A percentile compares a stretch with the other conserved stretches of the same genome.
These are phyloP conservation scores for Uronychia setigera DNA, from an alignment of 73 alveolate species.

Conservation along the genomic window DNA sequence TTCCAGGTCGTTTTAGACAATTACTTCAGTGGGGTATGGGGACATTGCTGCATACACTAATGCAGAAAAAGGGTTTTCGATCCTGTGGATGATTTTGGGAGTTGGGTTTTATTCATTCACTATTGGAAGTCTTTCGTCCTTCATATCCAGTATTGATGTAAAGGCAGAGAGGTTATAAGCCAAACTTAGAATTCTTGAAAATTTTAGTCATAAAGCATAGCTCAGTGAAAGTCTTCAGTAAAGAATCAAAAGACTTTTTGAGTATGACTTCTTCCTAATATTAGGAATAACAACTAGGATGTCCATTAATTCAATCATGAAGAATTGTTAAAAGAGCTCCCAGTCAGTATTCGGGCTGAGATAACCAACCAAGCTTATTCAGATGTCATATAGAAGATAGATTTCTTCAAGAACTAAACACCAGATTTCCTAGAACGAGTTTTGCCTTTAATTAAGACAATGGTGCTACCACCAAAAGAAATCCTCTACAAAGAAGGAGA, in stretches of 20 bases:
- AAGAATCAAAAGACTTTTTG: conserved; percentile 39
- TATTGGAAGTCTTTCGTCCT: conserved; percentile 86
- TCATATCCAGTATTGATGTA: conserved; percentile 74
- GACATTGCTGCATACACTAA: conserved; percentile 47
- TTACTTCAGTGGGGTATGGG: conserved; percentile 65
- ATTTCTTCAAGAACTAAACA: conserved; percentile 49
- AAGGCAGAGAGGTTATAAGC: conserved; percentile 38
- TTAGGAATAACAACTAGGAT: no score
- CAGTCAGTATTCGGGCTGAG: conserved; percentile 38
- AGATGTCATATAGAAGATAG: conserved; percentile 52
- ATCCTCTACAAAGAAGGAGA: conserved; percentile 63
- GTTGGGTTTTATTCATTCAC: conserved; percentile 93
- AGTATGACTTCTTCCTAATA: no score
- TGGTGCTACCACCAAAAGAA: conserved; percentile 51
- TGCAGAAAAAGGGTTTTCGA: conserved; percentile 71
- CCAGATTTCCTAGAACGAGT: conserved; percentile 52
- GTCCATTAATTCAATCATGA: not conserved
- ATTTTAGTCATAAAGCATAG: conserved; percentile 45
- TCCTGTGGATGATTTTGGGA: conserved; percentile 94
- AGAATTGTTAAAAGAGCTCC: not conserved
- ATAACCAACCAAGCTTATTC: conserved; percentile 51
- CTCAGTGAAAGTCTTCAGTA: conserved; percentile 40
- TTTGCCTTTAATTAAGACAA: conserved; percentile 61
- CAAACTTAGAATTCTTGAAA: conserved; percentile 31
- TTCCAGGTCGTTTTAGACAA: conserved; percentile 43